Conservation (phyloP, 2,329 filamentous ascomycete genomes). For the Stagonosporopsis tanaceti region DNA sequence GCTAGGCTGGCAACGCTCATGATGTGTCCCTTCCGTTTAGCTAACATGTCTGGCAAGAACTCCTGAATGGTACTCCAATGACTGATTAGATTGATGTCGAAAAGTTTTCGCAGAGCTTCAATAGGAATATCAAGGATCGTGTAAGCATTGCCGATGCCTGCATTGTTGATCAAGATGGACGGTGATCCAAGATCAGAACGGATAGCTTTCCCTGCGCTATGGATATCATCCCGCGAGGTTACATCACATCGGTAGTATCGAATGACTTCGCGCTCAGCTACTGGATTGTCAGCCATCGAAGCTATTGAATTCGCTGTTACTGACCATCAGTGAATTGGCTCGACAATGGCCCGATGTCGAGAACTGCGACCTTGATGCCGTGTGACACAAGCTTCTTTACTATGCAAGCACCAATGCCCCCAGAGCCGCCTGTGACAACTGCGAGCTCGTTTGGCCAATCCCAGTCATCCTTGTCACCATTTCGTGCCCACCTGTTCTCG, state of each 20-base stretch:
- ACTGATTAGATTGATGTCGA: slow-evolving; percentile 48
- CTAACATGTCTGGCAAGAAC: slow-evolving; percentile 49
- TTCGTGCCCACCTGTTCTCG: slow-evolving; percentile 52
- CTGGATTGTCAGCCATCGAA: slow-evolving; percentile 21
- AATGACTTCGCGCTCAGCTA: slow-evolving; percentile 34
- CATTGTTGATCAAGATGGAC: slow-evolving; percentile 49
- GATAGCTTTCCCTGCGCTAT: slow-evolving; percentile 39
- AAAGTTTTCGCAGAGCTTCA: slow-evolving; percentile 35
- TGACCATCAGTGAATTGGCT: slow-evolving; percentile 38
- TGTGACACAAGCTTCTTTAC: slow-evolving; percentile 42
- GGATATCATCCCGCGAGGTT: slow-evolving; percentile 41
- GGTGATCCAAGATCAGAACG: slow-evolving; percentile 44
- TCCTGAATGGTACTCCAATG: slow-evolving; percentile 50
- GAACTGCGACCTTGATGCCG: slow-evolving; percentile 46
- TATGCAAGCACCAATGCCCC: slow-evolving; percentile 46
- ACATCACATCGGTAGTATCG: slow-evolving; percentile 46
- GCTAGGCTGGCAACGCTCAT: slow-evolving; percentile 48
- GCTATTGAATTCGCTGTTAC: background rate
- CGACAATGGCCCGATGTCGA: slow-evolving; percentile 45
- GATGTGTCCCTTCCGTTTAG: slow-evolving; percentile 48
- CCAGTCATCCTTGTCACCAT: slow-evolving; percentile 39
- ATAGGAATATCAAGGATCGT: slow-evolving; percentile 43
- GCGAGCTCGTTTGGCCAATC: slow-evolving; percentile 44
- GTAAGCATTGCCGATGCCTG: slow-evolving; percentile 46
- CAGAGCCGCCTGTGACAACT: slow-evolving; percentile 49